Base-by-base conservation (phyloP, 768 basidiomycete species). In the Podaxis sp. region DNA sequence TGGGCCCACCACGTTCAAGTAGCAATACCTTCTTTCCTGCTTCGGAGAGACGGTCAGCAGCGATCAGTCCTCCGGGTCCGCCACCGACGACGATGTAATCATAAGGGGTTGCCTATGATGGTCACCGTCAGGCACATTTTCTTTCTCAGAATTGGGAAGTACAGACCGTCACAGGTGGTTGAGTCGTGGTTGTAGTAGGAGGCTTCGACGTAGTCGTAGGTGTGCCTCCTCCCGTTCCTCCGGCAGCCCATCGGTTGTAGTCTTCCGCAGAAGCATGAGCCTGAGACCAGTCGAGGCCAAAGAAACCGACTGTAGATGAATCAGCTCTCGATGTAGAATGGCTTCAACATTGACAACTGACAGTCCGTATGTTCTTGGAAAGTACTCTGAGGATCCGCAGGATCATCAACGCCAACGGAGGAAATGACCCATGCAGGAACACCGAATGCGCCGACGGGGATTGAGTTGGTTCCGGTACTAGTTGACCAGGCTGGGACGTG, bases 1-100 rank as follows among this genome's bases (percentile, higher is more conserved):
- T 84, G 4, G 87, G 87, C 1, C 86, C 86, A 49, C 87, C 87
- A 60, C 86, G 83, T 67, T 87, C 87, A 4, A 88, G 73, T 1
- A 88, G 76, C 11, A 87, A 71, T 0, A 88, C 85, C 55, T 84
- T 85, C 74, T 87, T 87, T 40, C 84, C 84, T 28, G 84, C 80
- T 70, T 87, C 81, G 15, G 84, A 82, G 2, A 87, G 72, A 44
- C 86, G 79, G 66, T 87, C 86, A 0, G 86, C 86, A 26, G 80
- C 74, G 66, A 88, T 76, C 53, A 87, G 74, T 42, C 87, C 87
- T 59, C 82, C 85, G 2, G 85, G 79, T 8, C 87, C 87, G 36
- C 78, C 81, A 49, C 86, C 86, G 42, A 87, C 84, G 59, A 83
- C 76, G 66, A 84, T 82, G 64, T 85, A 83, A 66, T 84, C 81